A percentile compares a stretch with the other conserved stretches of the same genome.
Evolutionary conservation across 352 stramenopile species (phyloP).

Genomic region (Phytophthora crassamura): DNA sequence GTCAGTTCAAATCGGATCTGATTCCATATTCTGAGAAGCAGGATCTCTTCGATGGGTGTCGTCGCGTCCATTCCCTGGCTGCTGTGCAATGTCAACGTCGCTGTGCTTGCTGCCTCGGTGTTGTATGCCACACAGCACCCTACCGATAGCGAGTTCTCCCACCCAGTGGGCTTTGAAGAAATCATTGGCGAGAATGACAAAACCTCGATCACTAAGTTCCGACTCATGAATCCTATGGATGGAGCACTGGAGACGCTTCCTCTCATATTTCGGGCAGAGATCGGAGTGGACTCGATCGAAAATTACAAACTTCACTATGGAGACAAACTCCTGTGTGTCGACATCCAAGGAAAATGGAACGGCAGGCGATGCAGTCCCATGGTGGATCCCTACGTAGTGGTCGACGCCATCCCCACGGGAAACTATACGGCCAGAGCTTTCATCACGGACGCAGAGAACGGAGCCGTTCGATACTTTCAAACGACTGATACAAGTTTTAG

Average conservation of each 20-base stretch:
- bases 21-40: too few species aligned
- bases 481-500: conserved; percentile 10
- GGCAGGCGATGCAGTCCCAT: conserved; percentile 9
- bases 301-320: conserved; percentile 8
- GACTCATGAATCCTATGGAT: conserved; percentile 18
- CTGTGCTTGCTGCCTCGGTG: too few species aligned
- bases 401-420: conserved; percentile 15
- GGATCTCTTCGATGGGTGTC: too few species aligned
- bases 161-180: not conserved
- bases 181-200: not conserved
- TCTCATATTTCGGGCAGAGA: conserved; percentile 16
- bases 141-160: too few species aligned
- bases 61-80: too few species aligned
- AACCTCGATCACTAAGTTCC: conserved; percentile 17
- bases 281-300: conserved; percentile 10
- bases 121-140: too few species aligned
- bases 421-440: conserved; percentile 19
- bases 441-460: conserved; percentile 4
- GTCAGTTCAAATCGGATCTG: too few species aligned
- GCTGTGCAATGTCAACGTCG: too few species aligned
- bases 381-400: conserved; percentile 4
- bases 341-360: conserved; percentile 12
- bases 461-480: conserved; percentile 1
- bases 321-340: conserved; percentile 26
- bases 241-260: conserved; percentile 14